Base-by-base conservation (phyloP, 2,329 filamentous ascomycete genomes). In the Samsoniella hepiali region DNA sequence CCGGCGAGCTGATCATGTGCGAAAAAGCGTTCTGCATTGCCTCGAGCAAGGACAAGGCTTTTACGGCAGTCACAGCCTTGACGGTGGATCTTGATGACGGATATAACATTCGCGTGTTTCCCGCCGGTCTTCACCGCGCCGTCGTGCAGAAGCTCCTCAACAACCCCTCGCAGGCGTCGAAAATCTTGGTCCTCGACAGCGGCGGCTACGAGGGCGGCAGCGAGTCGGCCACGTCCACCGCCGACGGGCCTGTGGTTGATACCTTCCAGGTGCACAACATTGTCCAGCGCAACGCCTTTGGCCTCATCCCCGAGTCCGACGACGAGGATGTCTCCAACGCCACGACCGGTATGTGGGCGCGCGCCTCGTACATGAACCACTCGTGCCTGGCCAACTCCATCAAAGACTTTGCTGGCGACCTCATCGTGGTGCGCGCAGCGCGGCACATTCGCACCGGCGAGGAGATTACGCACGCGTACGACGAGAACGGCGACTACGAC, bases 311-410 rank as follows among this genome's bases (percentile, higher is more conserved):
- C 50, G 72, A 73, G 55, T 67, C 65, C 0, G 65, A 67, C 1
- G 70, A 72, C 2, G 73, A 73, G 44, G 69, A 68, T 10, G 62
- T 71, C 0, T 68, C 68, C 3, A 75, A 73, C 38, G 67, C 74
- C 1, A 77, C 74, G 53, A 71, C 73, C 0, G 78, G 77, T 2
- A 66, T 80, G 32, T 81, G 77, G 77, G 68, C 72, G 1, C 66
- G 71, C 5, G 73, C 76, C 3, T 74, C 77, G 0, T 77, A 77
- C 63, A 74, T 78, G 63, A 81, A 81, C 54, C 78, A 81, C 64
- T 77, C 76, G 0, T 81, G 78, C 62, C 56, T 73, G 1, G 59
- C 72, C 38, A 80, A 78, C 63, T 64, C 68, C 0, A 69, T 69
- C 50, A 76, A 74, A 34, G 70, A 74, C 2, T 78, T 73, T 54